These are phyloP conservation scores for Tolypocladium inflatum DNA, from an alignment of 2,329 filamentous ascomycete species.

Conservation along the genomic window DNA sequence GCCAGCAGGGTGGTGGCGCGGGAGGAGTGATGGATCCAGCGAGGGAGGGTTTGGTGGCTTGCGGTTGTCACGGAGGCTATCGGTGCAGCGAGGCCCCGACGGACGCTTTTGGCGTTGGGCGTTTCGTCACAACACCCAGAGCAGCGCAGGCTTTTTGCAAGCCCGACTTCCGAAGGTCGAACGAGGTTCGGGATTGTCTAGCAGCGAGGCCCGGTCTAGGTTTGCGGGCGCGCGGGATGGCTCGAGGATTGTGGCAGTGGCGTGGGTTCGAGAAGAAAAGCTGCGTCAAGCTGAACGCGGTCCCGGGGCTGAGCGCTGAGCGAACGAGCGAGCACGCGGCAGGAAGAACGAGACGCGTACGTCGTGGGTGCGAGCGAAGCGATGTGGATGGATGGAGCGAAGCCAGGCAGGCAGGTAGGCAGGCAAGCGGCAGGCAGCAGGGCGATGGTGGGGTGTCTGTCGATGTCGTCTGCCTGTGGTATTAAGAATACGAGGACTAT, in stretches of 20 bases:
- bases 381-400: not conserved
- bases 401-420: not conserved
- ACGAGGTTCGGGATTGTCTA: not conserved
- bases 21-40: not conserved
- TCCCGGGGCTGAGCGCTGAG: no score
- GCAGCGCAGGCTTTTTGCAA: not conserved
- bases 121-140: not conserved
- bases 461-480: no score
- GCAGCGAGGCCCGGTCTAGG: not conserved
- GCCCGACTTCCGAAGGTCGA: not conserved
- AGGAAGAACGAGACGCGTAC: not conserved
- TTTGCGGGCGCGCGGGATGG: not conserved
- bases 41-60: constrained; percentile 13
- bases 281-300: not conserved
- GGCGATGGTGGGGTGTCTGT: not conserved
- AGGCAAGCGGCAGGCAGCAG: not conserved
- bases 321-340: not conserved
- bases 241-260: not conserved
- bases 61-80: constrained; percentile 12
- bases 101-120: not conserved
- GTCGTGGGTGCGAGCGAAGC: not conserved
- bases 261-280: not conserved
- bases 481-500: not conserved
- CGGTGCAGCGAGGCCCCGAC: not conserved
- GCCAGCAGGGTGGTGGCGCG: constrained; percentile 2